Evolutionary conservation across 2,329 filamentous ascomycete species (phyloP).

Genomic region (Pestalotiopsis sp.): DNA sequence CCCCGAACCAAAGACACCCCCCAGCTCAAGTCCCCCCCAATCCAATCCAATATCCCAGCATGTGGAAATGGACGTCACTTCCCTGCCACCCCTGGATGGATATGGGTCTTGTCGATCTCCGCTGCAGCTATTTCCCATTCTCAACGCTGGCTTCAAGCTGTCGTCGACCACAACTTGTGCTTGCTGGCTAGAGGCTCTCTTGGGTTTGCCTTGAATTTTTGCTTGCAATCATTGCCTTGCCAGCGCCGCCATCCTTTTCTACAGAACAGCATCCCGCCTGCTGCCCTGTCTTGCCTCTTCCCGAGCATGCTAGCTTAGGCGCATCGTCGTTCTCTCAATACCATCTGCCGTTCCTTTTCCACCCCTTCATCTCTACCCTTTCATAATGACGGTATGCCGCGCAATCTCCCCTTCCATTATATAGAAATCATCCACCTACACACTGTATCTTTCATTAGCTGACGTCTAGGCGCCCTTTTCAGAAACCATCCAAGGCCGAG

Average conservation of each 20-base stretch:
- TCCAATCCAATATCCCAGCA: background rate
- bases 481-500: constrained; percentile 72
- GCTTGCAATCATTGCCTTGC: background rate
- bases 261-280: background rate
- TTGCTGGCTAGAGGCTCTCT: background rate
- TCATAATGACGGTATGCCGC: constrained; percentile 9
- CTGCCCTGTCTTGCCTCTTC: background rate
- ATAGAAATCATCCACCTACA: background rate
- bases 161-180: background rate
- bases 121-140: background rate
- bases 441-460: background rate
- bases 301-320: background rate
- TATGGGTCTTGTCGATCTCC: background rate
- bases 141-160: background rate
- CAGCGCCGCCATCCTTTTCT: background rate
- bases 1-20: background rate
- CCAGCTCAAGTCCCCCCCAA: background rate
- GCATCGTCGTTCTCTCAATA: background rate
- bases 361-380: background rate
- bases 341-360: background rate
- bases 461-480: constrained; percentile 14
- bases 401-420: background rate
- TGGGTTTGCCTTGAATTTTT: background rate
- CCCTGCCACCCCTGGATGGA: background rate
- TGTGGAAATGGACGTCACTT: constrained; percentile 2